Percentiles rank a stretch among this genome's conserved stretches.
phyloP scores from a whole-genome alignment of 768 basidiomycete genomes.

The Trichaptum fuscoviolaceum region DNA sequence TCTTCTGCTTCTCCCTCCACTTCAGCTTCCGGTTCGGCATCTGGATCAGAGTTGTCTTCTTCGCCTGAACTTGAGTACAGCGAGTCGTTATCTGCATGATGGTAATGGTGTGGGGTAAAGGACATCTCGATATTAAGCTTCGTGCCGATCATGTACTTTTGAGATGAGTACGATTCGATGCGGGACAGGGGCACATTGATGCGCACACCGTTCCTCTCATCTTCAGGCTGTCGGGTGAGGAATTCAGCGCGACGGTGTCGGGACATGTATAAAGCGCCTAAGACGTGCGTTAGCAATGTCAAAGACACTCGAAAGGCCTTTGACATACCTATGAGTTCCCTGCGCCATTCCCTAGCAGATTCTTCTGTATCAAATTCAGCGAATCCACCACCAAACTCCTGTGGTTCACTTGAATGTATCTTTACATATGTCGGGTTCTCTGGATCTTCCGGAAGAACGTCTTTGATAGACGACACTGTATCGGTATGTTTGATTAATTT shows the following conservation, averaged over 20 bases:
- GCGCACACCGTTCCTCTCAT: slow-evolving; percentile 34
- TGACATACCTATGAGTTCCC: slow-evolving; percentile 38
- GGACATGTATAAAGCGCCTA: slow-evolving; percentile 41
- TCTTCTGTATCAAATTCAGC: slow-evolving; percentile 57
- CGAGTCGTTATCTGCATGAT: neutral
- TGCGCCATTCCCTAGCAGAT: slow-evolving; percentile 43
- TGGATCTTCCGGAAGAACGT: slow-evolving; percentile 39
- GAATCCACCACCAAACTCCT: slow-evolving; percentile 21
- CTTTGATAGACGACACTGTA: slow-evolving; percentile 44
- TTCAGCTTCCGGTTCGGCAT: neutral
- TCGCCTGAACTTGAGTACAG: neutral
- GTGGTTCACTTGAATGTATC: slow-evolving; percentile 29
- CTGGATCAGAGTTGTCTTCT: neutral
- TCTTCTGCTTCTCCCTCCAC: neutral
- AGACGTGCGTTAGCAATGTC: neutral
- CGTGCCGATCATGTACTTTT: neutral
- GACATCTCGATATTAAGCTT: neutral
- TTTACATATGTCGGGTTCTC: slow-evolving; percentile 38
- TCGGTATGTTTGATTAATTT: slow-evolving; percentile 4
- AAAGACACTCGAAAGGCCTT: neutral
- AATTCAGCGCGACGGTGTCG: slow-evolving; percentile 37
- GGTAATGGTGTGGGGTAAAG: neutral
- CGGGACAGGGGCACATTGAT: slow-evolving; percentile 41
- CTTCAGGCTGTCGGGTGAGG: slow-evolving; percentile 23
- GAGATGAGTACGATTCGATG: slow-evolving; percentile 22